Evolutionary conservation across 805 yeast species (phyloP).

Genomic region (Wickerhamomyces queroliae): DNA sequence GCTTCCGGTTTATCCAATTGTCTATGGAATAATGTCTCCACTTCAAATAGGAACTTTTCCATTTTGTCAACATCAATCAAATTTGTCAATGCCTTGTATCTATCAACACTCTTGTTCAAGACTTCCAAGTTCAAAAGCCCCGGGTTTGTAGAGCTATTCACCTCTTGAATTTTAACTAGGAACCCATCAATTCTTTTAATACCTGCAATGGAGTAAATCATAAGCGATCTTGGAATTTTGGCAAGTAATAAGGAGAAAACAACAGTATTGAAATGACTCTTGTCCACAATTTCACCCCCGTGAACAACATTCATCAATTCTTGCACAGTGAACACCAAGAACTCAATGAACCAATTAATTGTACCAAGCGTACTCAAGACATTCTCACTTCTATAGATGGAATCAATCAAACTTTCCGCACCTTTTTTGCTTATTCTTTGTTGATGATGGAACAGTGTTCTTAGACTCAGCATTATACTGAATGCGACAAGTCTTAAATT

Average conservation of each 20-base stretch:
- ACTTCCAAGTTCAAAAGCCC: slow-evolving; percentile 44
- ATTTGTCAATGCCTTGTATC: slow-evolving; percentile 26
- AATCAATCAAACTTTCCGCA: slow-evolving; percentile 38
- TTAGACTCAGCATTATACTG: slow-evolving; percentile 56
- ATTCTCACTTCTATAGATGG: slow-evolving; percentile 55
- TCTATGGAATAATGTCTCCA: slow-evolving; percentile 30
- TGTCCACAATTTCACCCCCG: slow-evolving; percentile 13
- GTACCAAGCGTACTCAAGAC: slow-evolving; percentile 67
- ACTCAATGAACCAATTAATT: slow-evolving; percentile 81
- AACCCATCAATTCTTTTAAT: slow-evolving; percentile 46
- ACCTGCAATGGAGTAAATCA: slow-evolving; percentile 61
- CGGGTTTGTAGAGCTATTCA: slow-evolving; percentile 5
- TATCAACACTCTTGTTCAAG: slow-evolving; percentile 44
- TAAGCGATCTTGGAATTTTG: slow-evolving; percentile 63
- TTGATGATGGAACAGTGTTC: slow-evolving; percentile 60
- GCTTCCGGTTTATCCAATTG: slow-evolving; percentile 14
- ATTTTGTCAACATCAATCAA: slow-evolving; percentile 39
- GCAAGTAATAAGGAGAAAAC: slow-evolving; percentile 57
- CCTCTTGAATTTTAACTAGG: slow-evolving; percentile 17
- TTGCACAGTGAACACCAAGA: slow-evolving; percentile 65
- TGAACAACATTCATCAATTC: slow-evolving; percentile 49
- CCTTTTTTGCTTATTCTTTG: slow-evolving; percentile 49
- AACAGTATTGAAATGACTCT: slow-evolving; percentile 27
- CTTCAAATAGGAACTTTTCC: slow-evolving; percentile 57
- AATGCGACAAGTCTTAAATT: slow-evolving; percentile 69